Percentiles rank a stretch among this genome's conserved stretches.
Evolutionary conservation across 2,329 filamentous ascomycete species (phyloP).

Genomic region (Nothophaeocryptopus gaeumannii): DNA sequence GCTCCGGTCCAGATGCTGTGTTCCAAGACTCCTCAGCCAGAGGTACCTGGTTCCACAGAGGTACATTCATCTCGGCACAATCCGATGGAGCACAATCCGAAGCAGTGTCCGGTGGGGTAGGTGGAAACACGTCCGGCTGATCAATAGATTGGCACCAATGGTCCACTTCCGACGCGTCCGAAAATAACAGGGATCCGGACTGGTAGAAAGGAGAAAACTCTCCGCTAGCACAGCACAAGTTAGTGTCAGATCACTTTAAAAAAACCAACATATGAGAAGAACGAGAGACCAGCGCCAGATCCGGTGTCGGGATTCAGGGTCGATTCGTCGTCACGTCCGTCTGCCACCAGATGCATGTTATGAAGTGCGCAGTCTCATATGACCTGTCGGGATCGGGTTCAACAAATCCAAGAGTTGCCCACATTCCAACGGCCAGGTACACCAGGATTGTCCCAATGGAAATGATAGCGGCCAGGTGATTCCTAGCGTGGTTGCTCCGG

Average conservation of each 20-base stretch:
- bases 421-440: too few species aligned
- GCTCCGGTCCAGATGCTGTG: slow-evolving; percentile 24
- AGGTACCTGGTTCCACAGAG: slow-evolving; percentile 28
- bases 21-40: slow-evolving; percentile 30
- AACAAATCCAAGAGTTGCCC: too few species aligned
- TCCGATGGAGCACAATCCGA: slow-evolving; percentile 32
- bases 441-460: too few species aligned
- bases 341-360: too few species aligned
- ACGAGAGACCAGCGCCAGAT: too few species aligned
- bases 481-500: too few species aligned
- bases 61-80: slow-evolving; percentile 28
- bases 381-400: too few species aligned
- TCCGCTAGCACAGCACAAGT: slow-evolving; percentile 29
- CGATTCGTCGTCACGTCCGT: too few species aligned
- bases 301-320: too few species aligned
- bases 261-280: too few species aligned
- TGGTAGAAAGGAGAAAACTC: slow-evolving; percentile 26
- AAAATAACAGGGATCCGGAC: slow-evolving; percentile 31
- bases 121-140: slow-evolving; percentile 24
- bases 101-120: slow-evolving; percentile 32
- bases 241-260: slow-evolving; percentile 18
- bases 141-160: slow-evolving; percentile 32
- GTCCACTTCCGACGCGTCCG: slow-evolving; percentile 30
- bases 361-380: too few species aligned
- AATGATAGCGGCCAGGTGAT: too few species aligned